Evolutionary conservation across 306 rosid species (phyloP).

Genomic region (Trifolium dubium): DNA sequence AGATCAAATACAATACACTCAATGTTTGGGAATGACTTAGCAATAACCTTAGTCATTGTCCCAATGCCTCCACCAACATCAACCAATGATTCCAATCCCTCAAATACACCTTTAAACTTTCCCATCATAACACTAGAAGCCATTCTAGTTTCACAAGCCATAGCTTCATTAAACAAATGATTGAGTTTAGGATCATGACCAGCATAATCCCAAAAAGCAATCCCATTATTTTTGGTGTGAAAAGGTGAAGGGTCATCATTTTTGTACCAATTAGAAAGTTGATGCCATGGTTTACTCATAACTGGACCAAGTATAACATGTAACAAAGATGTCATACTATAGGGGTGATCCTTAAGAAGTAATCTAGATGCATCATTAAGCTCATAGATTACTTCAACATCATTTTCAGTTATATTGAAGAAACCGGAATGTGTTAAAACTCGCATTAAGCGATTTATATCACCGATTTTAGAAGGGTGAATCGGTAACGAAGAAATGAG

Average conservation of each 20-base stretch:
- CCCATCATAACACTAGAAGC: slow-evolving; percentile 47
- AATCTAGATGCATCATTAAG: slow-evolving; percentile 57
- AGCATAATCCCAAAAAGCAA: slow-evolving; percentile 48
- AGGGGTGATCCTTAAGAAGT: slow-evolving; percentile 46
- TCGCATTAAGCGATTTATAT: slow-evolving; percentile 56
- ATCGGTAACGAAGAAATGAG: slow-evolving; percentile 49
- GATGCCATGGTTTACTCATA: slow-evolving; percentile 46
- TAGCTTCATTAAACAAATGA: slow-evolving; percentile 52
- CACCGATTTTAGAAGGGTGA: slow-evolving; percentile 43
- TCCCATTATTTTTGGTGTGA: slow-evolving; percentile 43
- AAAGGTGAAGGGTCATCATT: slow-evolving; percentile 50
- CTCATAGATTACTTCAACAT: slow-evolving; percentile 44
- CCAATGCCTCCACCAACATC: slow-evolving; percentile 71
- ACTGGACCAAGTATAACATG: slow-evolving; percentile 39
- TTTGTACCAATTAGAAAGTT: slow-evolving; percentile 50
- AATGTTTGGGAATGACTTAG: slow-evolving; percentile 43
- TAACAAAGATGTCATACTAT: slow-evolving; percentile 28
- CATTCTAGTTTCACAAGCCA: slow-evolving; percentile 57
- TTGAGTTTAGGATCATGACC: slow-evolving; percentile 21
- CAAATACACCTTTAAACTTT: slow-evolving; percentile 48
- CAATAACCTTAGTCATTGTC: slow-evolving; percentile 53
- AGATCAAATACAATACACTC: slow-evolving; percentile 63
- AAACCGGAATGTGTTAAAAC: slow-evolving; percentile 53
- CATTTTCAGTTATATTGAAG: slow-evolving; percentile 33
- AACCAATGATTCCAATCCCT: slow-evolving; percentile 51